Percentiles rank a stretch among this genome's conserved stretches.
phyloP scores from a whole-genome alignment of 176 grass and related monocot genomes.

The bread wheat (Triticum aestivum) region DNA sequence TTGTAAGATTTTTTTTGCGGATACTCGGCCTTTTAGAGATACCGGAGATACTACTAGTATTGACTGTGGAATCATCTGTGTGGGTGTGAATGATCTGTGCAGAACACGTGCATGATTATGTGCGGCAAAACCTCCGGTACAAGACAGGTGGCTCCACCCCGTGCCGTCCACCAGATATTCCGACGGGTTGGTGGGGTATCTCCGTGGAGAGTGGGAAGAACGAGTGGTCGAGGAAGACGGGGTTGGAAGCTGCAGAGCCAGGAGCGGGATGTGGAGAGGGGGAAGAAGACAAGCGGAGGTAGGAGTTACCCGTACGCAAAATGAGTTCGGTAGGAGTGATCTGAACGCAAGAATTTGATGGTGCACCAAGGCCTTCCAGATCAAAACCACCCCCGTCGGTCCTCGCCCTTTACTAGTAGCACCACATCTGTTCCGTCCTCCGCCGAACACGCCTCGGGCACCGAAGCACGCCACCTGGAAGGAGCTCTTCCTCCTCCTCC shows the following conservation, averaged over 20 bases:
- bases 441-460: neutral
- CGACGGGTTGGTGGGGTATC: neutral
- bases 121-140: neutral
- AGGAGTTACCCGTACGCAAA: conserved; percentile 1
- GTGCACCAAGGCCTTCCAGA: neutral
- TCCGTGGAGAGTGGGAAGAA: neutral
- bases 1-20: too few species aligned
- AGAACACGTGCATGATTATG: neutral
- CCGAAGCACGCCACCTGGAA: neutral
- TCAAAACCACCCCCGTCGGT: neutral
- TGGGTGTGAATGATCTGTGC: neutral
- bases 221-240: neutral
- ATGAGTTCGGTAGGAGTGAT: conserved; percentile 6
- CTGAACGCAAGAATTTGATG: conserved; percentile 9
- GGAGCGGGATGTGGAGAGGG: neutral
- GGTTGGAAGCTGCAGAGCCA: neutral
- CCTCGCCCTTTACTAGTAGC: neutral
- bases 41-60: neutral
- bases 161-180: neutral
- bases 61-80: neutral
- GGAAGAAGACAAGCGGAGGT: conserved; percentile 11
- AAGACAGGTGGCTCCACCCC: neutral
- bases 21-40: neutral
- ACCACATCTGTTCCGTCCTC: neutral
- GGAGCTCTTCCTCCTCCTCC: neutral